These are phyloP conservation scores for Irineochytrium annulatum DNA, from an alignment of 192 early-diverging fungal species.

Conservation along the genomic window DNA sequence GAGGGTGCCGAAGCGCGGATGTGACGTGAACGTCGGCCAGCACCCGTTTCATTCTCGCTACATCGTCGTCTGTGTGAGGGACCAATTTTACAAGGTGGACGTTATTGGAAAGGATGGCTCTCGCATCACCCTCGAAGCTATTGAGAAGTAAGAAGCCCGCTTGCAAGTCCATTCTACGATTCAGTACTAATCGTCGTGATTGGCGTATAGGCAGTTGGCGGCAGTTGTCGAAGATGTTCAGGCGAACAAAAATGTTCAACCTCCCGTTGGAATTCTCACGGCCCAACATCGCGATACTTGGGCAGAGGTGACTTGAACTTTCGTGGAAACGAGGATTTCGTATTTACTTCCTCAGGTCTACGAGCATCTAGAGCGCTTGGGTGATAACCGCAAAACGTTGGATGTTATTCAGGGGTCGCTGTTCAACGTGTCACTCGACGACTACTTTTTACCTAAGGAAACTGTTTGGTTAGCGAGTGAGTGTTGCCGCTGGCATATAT, in stretches of 20 bases:
- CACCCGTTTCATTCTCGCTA: constrained; percentile 47
- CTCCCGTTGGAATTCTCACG: constrained; percentile 65
- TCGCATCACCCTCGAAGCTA: constrained; percentile 55
- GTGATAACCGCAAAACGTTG: constrained; percentile 57
- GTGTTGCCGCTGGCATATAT: background rate
- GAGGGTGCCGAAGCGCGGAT: constrained; percentile 71
- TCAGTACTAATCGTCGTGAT: constrained; percentile 21
- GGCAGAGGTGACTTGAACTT: constrained; percentile 63
- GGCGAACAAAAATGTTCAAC: constrained; percentile 18
- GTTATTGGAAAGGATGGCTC: constrained; percentile 59
- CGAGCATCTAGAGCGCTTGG: constrained; percentile 57
- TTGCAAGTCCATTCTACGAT: constrained; percentile 2
- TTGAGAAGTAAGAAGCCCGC: constrained; percentile 55
- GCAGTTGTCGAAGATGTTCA: constrained; percentile 53
- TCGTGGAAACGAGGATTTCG: too few species aligned
- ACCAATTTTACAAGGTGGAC: constrained; percentile 75
- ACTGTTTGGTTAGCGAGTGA: background rate
- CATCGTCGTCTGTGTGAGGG: constrained; percentile 66
- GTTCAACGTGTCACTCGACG: constrained; percentile 75
- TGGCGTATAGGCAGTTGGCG: constrained; percentile 51
- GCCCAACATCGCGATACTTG: constrained; percentile 80
- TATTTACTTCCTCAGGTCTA: too few species aligned
- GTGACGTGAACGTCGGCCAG: constrained; percentile 62
- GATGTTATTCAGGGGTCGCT: constrained; percentile 65
- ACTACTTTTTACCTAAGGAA: constrained; percentile 27